These are phyloP conservation scores for Aspergillus puulaauensis DNA, from an alignment of 2,329 filamentous ascomycete species.

Conservation along the genomic window DNA sequence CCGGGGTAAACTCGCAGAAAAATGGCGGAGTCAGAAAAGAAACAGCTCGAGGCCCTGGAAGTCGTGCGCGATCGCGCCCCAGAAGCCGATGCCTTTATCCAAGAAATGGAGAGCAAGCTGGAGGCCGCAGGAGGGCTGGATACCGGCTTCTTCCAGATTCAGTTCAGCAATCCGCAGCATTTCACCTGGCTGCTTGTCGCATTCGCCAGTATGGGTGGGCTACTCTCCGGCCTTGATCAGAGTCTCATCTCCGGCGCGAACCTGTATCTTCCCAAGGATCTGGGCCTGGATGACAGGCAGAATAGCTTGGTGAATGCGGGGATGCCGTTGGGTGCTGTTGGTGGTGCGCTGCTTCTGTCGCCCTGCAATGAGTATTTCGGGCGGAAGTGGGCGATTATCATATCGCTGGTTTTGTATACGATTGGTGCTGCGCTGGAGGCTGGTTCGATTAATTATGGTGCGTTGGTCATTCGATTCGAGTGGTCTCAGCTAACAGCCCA, in stretches of 20 bases:
- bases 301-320: constrained; percentile 68
- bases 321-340: constrained; percentile 71
- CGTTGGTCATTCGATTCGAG: background rate
- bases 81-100: constrained; percentile 5
- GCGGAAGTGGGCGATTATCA: constrained; percentile 66
- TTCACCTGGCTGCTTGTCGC: constrained; percentile 69
- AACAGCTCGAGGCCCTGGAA: constrained; percentile 5
- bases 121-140: constrained; percentile 33
- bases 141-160: constrained; percentile 52
- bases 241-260: constrained; percentile 68
- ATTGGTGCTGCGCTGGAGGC: constrained; percentile 68
- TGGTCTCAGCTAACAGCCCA: background rate
- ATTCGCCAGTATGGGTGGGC: constrained; percentile 73
- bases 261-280: constrained; percentile 61
- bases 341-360: constrained; percentile 65
- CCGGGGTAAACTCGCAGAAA: background rate
- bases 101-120: constrained; percentile 24
- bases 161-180: constrained; percentile 51
- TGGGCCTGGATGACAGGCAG: constrained; percentile 56
- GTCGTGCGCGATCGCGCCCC: constrained; percentile 8
- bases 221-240: constrained; percentile 71
- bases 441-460: constrained; percentile 62
- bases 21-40: constrained; percentile 6
- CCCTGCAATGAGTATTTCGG: constrained; percentile 68
- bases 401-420: constrained; percentile 69